A percentile compares a stretch with the other conserved stretches of the same genome.
Evolutionary conservation across 2,329 filamentous ascomycete genomes (phyloP).

Genomic region (Diaporthe amygdali): DNA sequence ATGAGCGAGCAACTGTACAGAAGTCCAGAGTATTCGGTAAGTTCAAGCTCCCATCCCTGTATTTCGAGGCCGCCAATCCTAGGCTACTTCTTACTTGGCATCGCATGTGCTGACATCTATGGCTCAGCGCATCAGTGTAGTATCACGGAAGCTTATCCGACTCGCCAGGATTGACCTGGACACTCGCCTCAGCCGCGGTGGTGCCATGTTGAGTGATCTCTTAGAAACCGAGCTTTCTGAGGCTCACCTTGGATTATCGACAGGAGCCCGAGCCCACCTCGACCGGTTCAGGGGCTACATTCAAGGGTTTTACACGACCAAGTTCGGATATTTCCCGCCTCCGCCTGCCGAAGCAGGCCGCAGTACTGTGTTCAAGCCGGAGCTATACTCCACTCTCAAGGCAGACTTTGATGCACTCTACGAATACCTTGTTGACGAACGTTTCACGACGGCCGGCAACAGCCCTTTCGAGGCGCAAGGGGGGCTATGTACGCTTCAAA

Average conservation of each 20-base stretch:
- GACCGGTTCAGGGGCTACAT: slow-evolving; percentile 76
- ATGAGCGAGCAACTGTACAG: slow-evolving; percentile 69
- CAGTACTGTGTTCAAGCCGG: slow-evolving; percentile 58
- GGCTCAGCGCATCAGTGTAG: slow-evolving; percentile 50
- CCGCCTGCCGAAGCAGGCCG: slow-evolving; percentile 42
- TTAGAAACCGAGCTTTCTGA: slow-evolving; percentile 74
- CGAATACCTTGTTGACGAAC: slow-evolving; percentile 70
- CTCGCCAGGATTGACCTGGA: slow-evolving; percentile 70
- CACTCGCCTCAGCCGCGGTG: slow-evolving; percentile 61
- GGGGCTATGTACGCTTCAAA: slow-evolving; percentile 74
- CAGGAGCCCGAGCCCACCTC: slow-evolving; percentile 68
- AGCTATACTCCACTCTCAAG: slow-evolving; percentile 65
- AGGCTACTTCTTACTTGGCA: background rate
- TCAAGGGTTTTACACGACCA: slow-evolving; percentile 67
- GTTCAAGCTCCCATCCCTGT: slow-evolving; percentile 32
- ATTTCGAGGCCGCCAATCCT: too few relatives aligned
- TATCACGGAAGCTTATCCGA: slow-evolving; percentile 69
- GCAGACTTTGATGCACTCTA: slow-evolving; percentile 75
- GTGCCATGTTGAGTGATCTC: slow-evolving; percentile 67
- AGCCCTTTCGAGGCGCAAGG: slow-evolving; percentile 62
- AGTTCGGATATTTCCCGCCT: slow-evolving; percentile 77
- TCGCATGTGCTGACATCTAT: slow-evolving; percentile 10
- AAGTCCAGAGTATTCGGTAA: slow-evolving; percentile 66
- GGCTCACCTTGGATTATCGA: slow-evolving; percentile 66
- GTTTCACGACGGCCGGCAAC: slow-evolving; percentile 53